A percentile compares a stretch with the other conserved stretches of the same genome.
Conservation (phyloP, 2,329 filamentous ascomycete genomes). For the Fusarium multiceps region DNA sequence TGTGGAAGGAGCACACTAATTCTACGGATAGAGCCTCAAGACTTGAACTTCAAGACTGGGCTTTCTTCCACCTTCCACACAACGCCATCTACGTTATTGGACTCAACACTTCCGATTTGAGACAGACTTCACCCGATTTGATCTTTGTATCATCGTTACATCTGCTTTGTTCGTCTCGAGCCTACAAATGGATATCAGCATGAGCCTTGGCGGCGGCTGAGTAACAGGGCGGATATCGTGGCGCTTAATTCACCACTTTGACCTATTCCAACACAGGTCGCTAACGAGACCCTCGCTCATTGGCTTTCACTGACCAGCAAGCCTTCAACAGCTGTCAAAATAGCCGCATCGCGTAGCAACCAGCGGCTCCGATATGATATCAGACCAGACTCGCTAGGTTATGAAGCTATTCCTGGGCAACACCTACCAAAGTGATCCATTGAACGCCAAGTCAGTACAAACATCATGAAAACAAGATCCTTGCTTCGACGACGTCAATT, state of each 20-base stretch:
- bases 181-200: slow-evolving; percentile 2
- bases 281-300: slow-evolving; percentile 25
- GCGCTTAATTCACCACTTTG: slow-evolving; percentile 34
- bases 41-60: background rate
- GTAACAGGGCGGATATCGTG: slow-evolving; percentile 20
- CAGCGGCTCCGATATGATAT: slow-evolving; percentile 12
- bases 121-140: background rate
- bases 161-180: background rate
- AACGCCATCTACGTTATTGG: slow-evolving; percentile 12
- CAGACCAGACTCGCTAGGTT: background rate
- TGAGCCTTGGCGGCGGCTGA: slow-evolving; percentile 18
- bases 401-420: background rate
- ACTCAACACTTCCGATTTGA: background rate
- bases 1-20: slow-evolving; percentile 8
- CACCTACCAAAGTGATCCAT: background rate
- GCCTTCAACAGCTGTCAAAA: background rate
- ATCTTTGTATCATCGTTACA: background rate
- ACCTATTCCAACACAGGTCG: slow-evolving; percentile 7
- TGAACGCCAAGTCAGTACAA: background rate
- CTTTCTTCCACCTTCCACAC: background rate
- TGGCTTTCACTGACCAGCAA: slow-evolving; percentile 12
- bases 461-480: background rate
- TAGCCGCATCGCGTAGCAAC: background rate
- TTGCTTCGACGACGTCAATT: background rate
- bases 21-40: slow-evolving; percentile 12